phyloP scores from a whole-genome alignment of 2,329 filamentous ascomycete species.

The Penicillium sp. region DNA sequence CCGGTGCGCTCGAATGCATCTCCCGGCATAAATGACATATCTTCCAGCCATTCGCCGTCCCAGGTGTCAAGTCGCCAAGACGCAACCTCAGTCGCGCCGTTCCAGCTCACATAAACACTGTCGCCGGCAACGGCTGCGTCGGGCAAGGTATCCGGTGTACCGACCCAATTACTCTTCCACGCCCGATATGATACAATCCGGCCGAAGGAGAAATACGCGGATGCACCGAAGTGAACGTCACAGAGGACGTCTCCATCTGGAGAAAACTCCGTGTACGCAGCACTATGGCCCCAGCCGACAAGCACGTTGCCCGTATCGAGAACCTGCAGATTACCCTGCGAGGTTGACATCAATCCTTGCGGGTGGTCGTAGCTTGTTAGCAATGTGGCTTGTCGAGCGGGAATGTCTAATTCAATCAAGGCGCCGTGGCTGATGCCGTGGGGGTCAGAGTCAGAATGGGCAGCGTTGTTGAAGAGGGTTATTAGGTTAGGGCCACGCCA shows the following conservation, averaged over 20 bases:
- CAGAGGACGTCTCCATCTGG: constrained; percentile 26
- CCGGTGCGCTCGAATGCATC: constrained; percentile 20
- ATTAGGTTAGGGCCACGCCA: constrained; percentile 27
- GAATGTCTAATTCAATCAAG: constrained; percentile 18
- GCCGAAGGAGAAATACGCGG: constrained; percentile 48
- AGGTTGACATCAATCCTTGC: constrained; percentile 19
- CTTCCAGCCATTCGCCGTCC: constrained; percentile 14
- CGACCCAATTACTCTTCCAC: constrained; percentile 57
- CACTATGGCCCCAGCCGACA: constrained; percentile 54
- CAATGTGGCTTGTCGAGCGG: constrained; percentile 10
- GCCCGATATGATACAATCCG: constrained; percentile 58
- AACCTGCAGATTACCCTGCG: constrained; percentile 25
- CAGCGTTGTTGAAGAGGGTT: constrained; percentile 31
- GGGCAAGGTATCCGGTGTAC: constrained; percentile 45
- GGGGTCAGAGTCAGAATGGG: constrained; percentile 16
- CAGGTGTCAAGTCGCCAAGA: constrained; percentile 29
- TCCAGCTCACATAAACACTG: constrained; percentile 37
- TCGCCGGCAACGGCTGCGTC: constrained; percentile 21
- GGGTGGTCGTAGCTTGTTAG: constrained; percentile 19
- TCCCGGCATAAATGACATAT: constrained; percentile 18
- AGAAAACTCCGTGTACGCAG: constrained; percentile 52
- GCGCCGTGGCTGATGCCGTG: constrained; percentile 21
- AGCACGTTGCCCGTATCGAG: constrained; percentile 46
- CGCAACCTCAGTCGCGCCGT: constrained; percentile 38
- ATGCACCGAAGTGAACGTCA: constrained; percentile 44